Percentiles rank a stretch among this genome's conserved stretches.
Conservation (phyloP, 106 monocot species). For the Iris macrosiphon region DNA sequence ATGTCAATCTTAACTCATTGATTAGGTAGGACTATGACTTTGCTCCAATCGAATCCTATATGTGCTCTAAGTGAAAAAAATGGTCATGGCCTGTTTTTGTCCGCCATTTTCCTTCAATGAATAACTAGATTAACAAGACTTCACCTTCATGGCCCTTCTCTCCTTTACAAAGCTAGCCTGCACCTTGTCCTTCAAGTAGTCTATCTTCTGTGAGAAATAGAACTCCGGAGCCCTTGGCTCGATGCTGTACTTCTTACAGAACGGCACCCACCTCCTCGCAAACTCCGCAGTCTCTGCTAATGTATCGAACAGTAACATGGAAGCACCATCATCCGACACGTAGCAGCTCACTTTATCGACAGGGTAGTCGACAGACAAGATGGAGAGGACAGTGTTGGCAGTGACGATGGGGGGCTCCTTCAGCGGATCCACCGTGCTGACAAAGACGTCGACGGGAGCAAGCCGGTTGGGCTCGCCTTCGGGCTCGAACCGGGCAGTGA, state of each 20-base stretch:
- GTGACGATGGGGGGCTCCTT: slow-evolving; percentile 98
- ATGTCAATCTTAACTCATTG: no score
- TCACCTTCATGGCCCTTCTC: slow-evolving; percentile 89
- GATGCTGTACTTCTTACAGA: slow-evolving; percentile 78
- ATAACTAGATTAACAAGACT: neutral
- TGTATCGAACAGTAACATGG: slow-evolving; percentile 87
- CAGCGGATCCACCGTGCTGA: slow-evolving; percentile 86
- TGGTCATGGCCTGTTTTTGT: no score
- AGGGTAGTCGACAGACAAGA: slow-evolving; percentile 89
- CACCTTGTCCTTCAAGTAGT: slow-evolving; percentile 94
- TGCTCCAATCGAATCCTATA: no score
- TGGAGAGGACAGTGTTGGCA: slow-evolving; percentile 91
- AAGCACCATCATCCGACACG: slow-evolving; percentile 90
- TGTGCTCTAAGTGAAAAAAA: no score
- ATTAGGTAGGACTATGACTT: no score
- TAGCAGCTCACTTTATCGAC: slow-evolving; percentile 83
- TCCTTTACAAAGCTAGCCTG: slow-evolving; percentile 92
- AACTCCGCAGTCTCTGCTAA: slow-evolving; percentile 89
- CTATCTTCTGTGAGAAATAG: slow-evolving; percentile 95
- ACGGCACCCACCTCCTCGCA: slow-evolving; percentile 85
- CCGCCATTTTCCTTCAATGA: no score
- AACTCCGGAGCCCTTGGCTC: slow-evolving; percentile 91
- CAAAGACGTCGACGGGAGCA: slow-evolving; percentile 75
- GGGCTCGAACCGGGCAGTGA: slow-evolving; percentile 69
- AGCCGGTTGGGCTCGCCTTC: slow-evolving; percentile 58